Evolutionary conservation across 306 rosid species (phyloP), one percentile per base, ranked within the genome.

Genomic region (Corylus avellana): DNA sequence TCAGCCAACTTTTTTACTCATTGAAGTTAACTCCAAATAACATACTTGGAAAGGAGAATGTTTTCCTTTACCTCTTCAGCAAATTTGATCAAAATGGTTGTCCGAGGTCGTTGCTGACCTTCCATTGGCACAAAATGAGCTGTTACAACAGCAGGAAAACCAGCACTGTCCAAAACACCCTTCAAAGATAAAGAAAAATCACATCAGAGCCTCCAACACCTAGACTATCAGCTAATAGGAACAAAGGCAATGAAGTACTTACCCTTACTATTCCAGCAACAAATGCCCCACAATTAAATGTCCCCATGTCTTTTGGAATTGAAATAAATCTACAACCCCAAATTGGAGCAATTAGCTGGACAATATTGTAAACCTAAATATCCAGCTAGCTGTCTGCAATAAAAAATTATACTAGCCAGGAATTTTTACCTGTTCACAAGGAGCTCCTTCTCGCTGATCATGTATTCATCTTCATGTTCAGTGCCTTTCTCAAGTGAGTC

Each of bases 401-500:
- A 57, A 53, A 3, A 69, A 42, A 17, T 10, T 46, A 59, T 7
- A 8, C 58, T 62, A 32, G n/a, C 46, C 20, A 18, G 63, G 75
- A 11, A 82, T 49, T 32, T 32, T 58, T 83, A 95, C 98, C 96
- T 89, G 89, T 95, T 95, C 84, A 95, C 98, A 63, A 95, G 94
- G 74, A 95, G 98, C 84, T 95, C 98, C 84, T 91, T 95, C 84
- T 95, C 98, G 81, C 98, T 95, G 77, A 91, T 95, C 98, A 95
- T 95, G 87, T 92, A 95, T 81, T 95, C 98, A 78, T 95, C 98
- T 91, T 95, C 98, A 78, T 92, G 98, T 78, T 95, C 98, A 35
- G 98, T 94, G 85, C 98, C 98, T 85, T 95, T 92, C 90, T 95
- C 98, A 77, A 95, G 95, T 22, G 98, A 95, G 82, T 95, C 98